Evolutionary conservation across 352 stramenopile genomes (phyloP).

Genomic region (Pythium insidiosum): DNA sequence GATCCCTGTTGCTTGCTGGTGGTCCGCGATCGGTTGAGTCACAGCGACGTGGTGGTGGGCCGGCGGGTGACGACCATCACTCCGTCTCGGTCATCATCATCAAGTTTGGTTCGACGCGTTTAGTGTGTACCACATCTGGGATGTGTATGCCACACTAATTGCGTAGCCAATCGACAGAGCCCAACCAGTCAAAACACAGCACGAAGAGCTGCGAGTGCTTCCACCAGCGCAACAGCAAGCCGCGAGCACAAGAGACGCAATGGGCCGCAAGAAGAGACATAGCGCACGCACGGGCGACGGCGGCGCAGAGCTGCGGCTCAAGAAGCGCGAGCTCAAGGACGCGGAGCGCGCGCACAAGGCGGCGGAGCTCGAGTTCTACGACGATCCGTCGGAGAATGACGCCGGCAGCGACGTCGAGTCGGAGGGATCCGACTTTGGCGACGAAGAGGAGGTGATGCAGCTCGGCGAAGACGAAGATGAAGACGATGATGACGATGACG

Average conservation of each 20-base stretch:
- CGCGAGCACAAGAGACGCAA: too few species aligned
- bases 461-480: constrained; percentile 35
- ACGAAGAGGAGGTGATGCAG: constrained; percentile 64
- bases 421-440: constrained; percentile 46
- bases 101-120: too few species aligned
- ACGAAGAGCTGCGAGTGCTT: constrained; percentile 18
- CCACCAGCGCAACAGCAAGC: too few species aligned
- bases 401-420: constrained; percentile 46
- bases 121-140: too few species aligned
- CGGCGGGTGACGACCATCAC: too few species aligned
- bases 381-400: constrained; percentile 77
- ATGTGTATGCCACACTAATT: too few species aligned
- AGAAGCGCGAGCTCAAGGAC: constrained; percentile 53
- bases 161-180: too few species aligned
- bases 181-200: constrained; percentile 21
- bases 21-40: too few species aligned
- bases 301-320: constrained; percentile 57
- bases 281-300: constrained; percentile 67
- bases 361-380: constrained; percentile 77
- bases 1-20: too few species aligned
- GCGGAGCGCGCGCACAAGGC: constrained; percentile 49
- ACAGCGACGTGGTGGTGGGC: too few species aligned
- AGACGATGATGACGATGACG: constrained; percentile 31
- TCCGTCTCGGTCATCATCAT: too few species aligned
- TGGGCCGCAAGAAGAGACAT: constrained; percentile 70